phyloP scores from a whole-genome alignment of 164 flowering plant genomes.

The Buxus sempervirens region DNA sequence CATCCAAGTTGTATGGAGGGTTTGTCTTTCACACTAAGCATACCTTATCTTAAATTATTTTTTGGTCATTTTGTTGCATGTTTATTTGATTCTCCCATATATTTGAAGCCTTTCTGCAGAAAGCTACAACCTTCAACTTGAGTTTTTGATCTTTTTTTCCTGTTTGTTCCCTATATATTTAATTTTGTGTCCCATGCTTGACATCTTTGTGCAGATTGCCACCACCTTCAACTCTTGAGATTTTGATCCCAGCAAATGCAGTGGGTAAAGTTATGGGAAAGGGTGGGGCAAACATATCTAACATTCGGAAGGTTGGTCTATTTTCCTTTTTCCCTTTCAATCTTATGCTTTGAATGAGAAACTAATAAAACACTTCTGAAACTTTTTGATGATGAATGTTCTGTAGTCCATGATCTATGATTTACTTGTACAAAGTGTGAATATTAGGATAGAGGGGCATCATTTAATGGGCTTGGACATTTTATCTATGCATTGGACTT shows the following conservation, averaged over 20 bases:
- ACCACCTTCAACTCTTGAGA: slow-evolving; percentile 60
- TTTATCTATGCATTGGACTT: no score
- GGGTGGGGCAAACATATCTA: slow-evolving; percentile 77
- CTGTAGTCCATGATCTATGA: no score
- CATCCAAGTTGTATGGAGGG: slow-evolving; percentile 77
- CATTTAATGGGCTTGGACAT: no score
- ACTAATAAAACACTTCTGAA: no score
- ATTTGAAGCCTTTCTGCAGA: no score
- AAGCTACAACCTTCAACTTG: no score
- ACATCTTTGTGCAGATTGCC: slow-evolving; percentile 42
- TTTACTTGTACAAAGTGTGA: no score
- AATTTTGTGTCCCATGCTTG: background rate
- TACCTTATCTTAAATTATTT: background rate
- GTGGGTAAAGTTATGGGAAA: slow-evolving; percentile 88
- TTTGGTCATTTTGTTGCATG: background rate
- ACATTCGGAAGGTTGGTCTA: slow-evolving; percentile 69
- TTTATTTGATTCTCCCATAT: background rate
- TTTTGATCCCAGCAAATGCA: slow-evolving; percentile 79
- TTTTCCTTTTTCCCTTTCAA: background rate
- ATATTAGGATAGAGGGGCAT: no score
- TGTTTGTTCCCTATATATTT: no score
- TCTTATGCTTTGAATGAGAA: no score
- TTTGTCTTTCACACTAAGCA: slow-evolving; percentile 29
- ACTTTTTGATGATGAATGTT: no score
- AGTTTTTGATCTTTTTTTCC: no score